Base-by-base conservation (phyloP, 352 stramenopile species). In the Pythium aquatile region DNA sequence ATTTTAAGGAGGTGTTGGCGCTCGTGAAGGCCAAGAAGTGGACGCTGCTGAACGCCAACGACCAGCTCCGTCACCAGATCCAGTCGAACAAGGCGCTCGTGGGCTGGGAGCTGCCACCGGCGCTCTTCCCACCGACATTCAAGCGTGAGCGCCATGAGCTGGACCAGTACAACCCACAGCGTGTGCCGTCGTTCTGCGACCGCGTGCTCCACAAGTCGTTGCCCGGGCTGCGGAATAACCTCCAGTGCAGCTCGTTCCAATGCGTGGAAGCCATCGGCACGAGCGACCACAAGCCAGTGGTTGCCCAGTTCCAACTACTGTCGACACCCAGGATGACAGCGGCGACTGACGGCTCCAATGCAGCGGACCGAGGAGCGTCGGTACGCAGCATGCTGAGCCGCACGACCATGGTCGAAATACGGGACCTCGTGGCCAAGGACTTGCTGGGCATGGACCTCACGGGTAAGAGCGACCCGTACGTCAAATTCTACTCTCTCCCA, bases 251-350 rank as follows among this genome's bases (percentile, higher is more conserved):
- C 11, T 62, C 69, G 8, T 91, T 95, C 55, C 69, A 76, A 8
- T 83, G 78, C 62, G 75, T 89, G 24, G 77, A 88, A 47, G 59
- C 58, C 14, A 90, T 96, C 32, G 68, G 64, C 26, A 93, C 88
- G 9, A 96, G 87, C 40, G 87, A 96, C 57, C 87, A 96, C 73
- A 96, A 95, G 55, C 88, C 88, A 1, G 74, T 96, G 13, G 66
- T 76, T 1, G 83, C 81, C 17, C 64, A 74, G 37, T 94, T 93
- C 61, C 58, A 80, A 1, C 66, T 95, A 14, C 37, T 35, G 6
- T 72, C 68, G 40, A 80, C 77, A 11, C 69, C 68, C 2, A 54
- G 49, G 1, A 60, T 85, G 30, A 48, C 13, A 24, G 58, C 55
- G 28, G 46, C 46, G 20, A 61, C 47, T 5, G 51, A 63, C 16